A percentile compares a stretch with the other conserved stretches of the same genome.
Conservation (phyloP, 108 stramenopile species). For the Aurantiochytrium sp. region DNA sequence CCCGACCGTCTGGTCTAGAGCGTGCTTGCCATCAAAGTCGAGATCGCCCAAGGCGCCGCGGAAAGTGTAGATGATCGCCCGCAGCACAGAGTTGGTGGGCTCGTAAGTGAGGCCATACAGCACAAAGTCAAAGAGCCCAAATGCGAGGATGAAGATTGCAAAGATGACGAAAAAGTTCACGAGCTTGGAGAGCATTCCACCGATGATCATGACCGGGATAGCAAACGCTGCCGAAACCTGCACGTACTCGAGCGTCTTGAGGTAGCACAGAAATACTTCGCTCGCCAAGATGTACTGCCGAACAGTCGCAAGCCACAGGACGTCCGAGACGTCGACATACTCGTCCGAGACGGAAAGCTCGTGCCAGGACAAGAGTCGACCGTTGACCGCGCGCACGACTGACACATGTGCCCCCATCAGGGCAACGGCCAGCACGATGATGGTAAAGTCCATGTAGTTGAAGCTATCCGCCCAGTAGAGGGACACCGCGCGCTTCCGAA, state of each 20-base stretch:
- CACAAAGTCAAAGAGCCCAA: conserved; percentile 14
- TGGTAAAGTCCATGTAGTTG: not conserved
- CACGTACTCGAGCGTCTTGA: conserved; percentile 17
- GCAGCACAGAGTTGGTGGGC: not conserved
- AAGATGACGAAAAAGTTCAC: not conserved
- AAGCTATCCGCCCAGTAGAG: not conserved
- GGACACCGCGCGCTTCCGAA: not conserved
- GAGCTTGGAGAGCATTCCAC: not conserved
- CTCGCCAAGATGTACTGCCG: not conserved
- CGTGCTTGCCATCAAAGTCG: not conserved
- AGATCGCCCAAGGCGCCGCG: not conserved
- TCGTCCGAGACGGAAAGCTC: not conserved
- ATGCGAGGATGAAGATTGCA: not conserved
- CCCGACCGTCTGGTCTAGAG: not conserved
- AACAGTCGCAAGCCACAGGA: not conserved
- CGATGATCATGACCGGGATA: not conserved
- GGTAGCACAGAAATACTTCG: not conserved
- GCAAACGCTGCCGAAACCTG: not conserved
- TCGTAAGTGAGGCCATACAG: not conserved
- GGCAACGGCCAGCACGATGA: not conserved
- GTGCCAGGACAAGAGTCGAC: not conserved
- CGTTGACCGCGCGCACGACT: not conserved
- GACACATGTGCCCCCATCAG: not conserved
- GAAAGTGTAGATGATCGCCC: not conserved
- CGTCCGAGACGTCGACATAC: not conserved